Evolutionary conservation across 2,329 filamentous ascomycete genomes (phyloP).

Genomic region (Colletotrichum sp.): DNA sequence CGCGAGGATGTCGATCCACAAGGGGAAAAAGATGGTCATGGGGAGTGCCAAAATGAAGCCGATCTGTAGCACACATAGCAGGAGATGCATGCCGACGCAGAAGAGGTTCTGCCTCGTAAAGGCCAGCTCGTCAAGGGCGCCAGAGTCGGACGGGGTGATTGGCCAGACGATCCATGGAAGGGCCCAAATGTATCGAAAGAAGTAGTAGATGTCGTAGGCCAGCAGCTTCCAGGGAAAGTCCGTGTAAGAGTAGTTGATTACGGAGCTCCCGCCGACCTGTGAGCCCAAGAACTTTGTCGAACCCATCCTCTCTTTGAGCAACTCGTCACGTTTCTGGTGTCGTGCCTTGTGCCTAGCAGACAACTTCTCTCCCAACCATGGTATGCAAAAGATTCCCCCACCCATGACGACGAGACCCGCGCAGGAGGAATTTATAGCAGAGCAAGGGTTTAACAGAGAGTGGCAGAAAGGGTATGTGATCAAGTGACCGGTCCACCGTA

Average conservation of each 20-base stretch:
- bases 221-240: slow-evolving; percentile 58
- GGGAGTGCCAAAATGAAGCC: slow-evolving; percentile 65
- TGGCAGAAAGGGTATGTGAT: slow-evolving; percentile 9
- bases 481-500: slow-evolving; percentile 9
- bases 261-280: slow-evolving; percentile 60
- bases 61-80: slow-evolving; percentile 65
- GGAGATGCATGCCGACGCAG: slow-evolving; percentile 60
- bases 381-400: slow-evolving; percentile 1
- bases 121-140: slow-evolving; percentile 67
- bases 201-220: slow-evolving; percentile 58
- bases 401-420: neutral
- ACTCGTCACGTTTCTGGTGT: slow-evolving; percentile 5
- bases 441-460: neutral
- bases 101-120: slow-evolving; percentile 61
- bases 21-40: slow-evolving; percentile 48
- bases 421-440: neutral
- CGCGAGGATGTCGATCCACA: slow-evolving; percentile 49
- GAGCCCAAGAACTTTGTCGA: slow-evolving; percentile 61
- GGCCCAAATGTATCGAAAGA: slow-evolving; percentile 59
- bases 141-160: slow-evolving; percentile 54
- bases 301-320: slow-evolving; percentile 19
- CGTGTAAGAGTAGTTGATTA: slow-evolving; percentile 67
- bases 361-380: neutral
- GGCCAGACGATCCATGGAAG: slow-evolving; percentile 68
- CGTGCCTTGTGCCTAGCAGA: neutral